Percentiles rank a stretch among this genome's conserved stretches.
Evolutionary conservation across 352 stramenopile species (phyloP).

Genomic region (Elongisporangium anandrum): DNA sequence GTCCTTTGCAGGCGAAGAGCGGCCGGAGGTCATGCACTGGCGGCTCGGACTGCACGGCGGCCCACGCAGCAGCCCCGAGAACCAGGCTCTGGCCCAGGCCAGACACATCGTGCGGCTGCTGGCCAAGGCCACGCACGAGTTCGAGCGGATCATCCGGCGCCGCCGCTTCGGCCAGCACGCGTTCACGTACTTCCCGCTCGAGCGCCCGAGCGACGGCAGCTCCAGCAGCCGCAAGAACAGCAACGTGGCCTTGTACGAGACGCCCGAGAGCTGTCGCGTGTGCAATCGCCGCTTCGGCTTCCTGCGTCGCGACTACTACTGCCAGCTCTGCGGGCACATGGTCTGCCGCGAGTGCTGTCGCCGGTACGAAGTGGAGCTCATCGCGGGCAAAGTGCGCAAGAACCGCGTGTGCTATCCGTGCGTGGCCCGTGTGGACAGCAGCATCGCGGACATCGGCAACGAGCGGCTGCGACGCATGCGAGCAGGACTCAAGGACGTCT

Average conservation of each 20-base stretch:
- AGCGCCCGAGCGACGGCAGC: background rate
- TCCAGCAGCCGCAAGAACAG: constrained; percentile 4
- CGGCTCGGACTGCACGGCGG: constrained; percentile 5
- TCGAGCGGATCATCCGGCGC: constrained; percentile 51
- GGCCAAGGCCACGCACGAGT: constrained; percentile 38
- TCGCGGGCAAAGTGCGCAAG: constrained; percentile 37
- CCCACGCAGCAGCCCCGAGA: background rate
- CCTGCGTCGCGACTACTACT: constrained; percentile 50
- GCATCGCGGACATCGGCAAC: constrained; percentile 31
- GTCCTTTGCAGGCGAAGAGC: constrained; percentile 6
- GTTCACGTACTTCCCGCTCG: constrained; percentile 33
- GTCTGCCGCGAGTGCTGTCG: constrained; percentile 61
- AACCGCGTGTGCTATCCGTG: constrained; percentile 61
- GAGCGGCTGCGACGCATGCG: constrained; percentile 8
- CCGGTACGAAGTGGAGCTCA: constrained; percentile 65
- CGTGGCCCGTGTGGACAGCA: constrained; percentile 47
- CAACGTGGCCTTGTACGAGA: constrained; percentile 13
- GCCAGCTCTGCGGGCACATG: constrained; percentile 56
- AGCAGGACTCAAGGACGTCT: background rate
- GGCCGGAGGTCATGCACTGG: constrained; percentile 9
- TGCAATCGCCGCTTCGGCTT: constrained; percentile 50
- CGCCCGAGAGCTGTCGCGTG: constrained; percentile 25
- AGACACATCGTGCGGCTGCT: constrained; percentile 52
- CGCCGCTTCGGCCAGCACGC: constrained; percentile 50
- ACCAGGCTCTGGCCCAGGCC: constrained; percentile 13